Conservation (phyloP, 2,329 filamentous ascomycete genomes). For the Ploettnerulaceae sp. region DNA sequence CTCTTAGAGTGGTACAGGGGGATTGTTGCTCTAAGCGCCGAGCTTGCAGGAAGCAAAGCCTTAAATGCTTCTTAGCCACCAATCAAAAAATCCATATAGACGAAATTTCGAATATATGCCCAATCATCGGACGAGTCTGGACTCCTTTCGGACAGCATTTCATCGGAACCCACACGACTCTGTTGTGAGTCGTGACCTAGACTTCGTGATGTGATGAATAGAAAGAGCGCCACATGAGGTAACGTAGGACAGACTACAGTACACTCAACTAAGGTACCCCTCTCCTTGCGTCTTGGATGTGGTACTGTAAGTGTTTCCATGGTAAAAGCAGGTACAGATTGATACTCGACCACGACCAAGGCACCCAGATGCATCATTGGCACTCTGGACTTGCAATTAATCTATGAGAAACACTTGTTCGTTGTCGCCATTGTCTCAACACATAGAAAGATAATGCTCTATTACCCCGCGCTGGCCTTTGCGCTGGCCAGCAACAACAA, state of each 20-base stretch:
- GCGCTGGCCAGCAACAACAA: slow-evolving; percentile 16
- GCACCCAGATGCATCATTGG: neutral
- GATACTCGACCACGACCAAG: neutral
- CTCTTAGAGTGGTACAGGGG: no score
- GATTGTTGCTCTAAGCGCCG: slow-evolving; percentile 8
- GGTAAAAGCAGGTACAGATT: slow-evolving; percentile 6
- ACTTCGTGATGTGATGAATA: slow-evolving; percentile 4
- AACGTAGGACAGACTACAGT: slow-evolving; percentile 23
- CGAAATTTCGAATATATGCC: slow-evolving; percentile 1
- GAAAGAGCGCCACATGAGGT: slow-evolving; percentile 14
- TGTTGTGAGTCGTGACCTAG: slow-evolving; percentile 1
- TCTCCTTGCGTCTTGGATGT: slow-evolving; percentile 8
- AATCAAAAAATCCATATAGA: slow-evolving; percentile 4
- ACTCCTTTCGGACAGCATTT: slow-evolving; percentile 3
- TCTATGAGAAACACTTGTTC: slow-evolving; percentile 5
- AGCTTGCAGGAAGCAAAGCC: neutral
- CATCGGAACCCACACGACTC: neutral
- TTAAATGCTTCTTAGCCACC: neutral
- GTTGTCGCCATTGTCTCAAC: slow-evolving; percentile 4
- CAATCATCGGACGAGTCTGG: slow-evolving; percentile 6
- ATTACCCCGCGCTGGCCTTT: slow-evolving; percentile 19
- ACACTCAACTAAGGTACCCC: no score
- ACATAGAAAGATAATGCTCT: slow-evolving; percentile 5
- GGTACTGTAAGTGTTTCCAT: slow-evolving; percentile 2
- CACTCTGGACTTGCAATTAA: slow-evolving; percentile 1